Percentiles rank a stretch among this genome's conserved stretches.
phyloP scores from a whole-genome alignment of 768 basidiomycete species.

The Mycena metata region DNA sequence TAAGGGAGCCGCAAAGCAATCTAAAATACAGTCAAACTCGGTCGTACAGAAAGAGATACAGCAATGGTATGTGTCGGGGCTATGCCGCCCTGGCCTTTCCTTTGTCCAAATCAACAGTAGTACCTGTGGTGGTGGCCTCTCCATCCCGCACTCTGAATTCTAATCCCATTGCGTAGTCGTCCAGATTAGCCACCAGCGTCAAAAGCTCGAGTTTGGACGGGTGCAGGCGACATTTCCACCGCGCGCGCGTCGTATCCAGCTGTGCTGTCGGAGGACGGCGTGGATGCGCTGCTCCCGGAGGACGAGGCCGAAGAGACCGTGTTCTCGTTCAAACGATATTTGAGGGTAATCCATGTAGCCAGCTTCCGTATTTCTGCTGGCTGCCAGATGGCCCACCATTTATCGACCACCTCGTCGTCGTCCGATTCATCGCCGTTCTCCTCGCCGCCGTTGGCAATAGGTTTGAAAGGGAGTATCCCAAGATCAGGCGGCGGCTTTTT shows the following conservation, averaged over 20 bases:
- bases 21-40: conserved; percentile 34
- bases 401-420: conserved; percentile 57
- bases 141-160: conserved; percentile 62
- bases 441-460: conserved; percentile 36
- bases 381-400: conserved; percentile 86
- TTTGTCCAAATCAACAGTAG: conserved; percentile 20
- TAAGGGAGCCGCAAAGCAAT: conserved; percentile 13
- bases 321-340: conserved; percentile 57
- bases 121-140: conserved; percentile 24
- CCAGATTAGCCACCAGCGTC: conserved; percentile 64
- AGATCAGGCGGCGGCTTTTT: conserved; percentile 54
- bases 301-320: conserved; percentile 33
- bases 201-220: conserved; percentile 36
- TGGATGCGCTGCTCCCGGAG: conserved; percentile 17
- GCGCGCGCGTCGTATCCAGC: conserved; percentile 35
- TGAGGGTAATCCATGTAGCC: conserved; percentile 73
- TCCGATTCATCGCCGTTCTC: conserved; percentile 48
- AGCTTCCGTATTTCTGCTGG: conserved; percentile 74
- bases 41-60: conserved; percentile 34
- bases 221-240: conserved; percentile 34
- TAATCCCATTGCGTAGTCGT: conserved; percentile 72
- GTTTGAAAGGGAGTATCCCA: conserved; percentile 43
- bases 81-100: conserved; percentile 33
- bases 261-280: conserved; percentile 17
- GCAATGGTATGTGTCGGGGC: conserved; percentile 1